Evolutionary conservation across 306 rosid species (phyloP), one percentile per base, ranked within the genome.

Genomic region (Echinosophora koreensis): DNA sequence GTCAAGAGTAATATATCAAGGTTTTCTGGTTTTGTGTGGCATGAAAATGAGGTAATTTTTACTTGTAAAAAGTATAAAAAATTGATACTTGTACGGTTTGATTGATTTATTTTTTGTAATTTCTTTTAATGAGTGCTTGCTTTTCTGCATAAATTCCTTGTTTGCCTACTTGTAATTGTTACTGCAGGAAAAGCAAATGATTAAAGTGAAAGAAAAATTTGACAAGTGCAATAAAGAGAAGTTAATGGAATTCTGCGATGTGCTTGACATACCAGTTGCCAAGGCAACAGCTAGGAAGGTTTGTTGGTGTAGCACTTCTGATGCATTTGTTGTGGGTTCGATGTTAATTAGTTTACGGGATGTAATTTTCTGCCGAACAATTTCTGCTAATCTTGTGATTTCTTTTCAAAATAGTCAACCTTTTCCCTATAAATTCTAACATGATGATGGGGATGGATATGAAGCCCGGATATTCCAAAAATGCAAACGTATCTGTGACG

Each of bases 11-110:
- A 96, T 86, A 90, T 96, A 80, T 91, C 85, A 41, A 82, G 93
- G 83, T 96, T 96, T 88, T 96, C 99, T 77, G 99, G 99, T 79
- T 96, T 96, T 77, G 97, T 89, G 56, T 96, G 99, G 99, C 93
- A 44, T 80, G 94, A 84, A 66, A 89, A 89, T 82, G 92, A 96
- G 96, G 98, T 90, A 85, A 89, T 69, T 80, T 27, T 78, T 50
- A 47, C 14, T 2, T 54, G 6, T 30, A 58, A 32, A 11, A 66
- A 34, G 15, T 10, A 71, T 17, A 12, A 37, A 61, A 39, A 64
- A 44, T 44, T 44, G 50, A 8, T 74, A 52, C 1, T 38, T 49
- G 39, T 69, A 34, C 64, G 62, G 44, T 51, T 69, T 74, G 35
- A 27, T 70, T 57, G 12, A 42, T 15, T 58, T 77, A 11, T 55